Evolutionary conservation across 1,284 basidiomycete genomes (phyloP).

Genomic region (Ganoderma multipileum): DNA sequence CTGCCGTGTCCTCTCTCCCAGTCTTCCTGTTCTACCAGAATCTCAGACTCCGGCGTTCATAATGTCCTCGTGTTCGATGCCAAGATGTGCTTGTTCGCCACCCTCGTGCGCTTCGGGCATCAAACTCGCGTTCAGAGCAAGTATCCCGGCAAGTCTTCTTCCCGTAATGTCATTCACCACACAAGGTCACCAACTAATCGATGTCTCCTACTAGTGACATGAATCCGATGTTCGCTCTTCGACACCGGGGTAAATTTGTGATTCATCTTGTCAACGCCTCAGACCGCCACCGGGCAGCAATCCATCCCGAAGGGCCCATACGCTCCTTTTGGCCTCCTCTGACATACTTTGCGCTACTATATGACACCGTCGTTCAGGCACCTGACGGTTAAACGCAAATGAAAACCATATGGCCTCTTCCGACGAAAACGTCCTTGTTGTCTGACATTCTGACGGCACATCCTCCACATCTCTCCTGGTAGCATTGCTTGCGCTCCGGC

Average conservation of each 20-base stretch:
- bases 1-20: not conserved
- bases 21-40: not conserved
- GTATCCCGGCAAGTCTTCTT: not conserved
- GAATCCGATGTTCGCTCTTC: not conserved
- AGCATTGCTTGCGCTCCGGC: not conserved
- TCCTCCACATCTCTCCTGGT: not conserved
- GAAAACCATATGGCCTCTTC: constrained; percentile 1
- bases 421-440: not conserved
- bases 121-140: not conserved
- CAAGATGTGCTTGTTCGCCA: not conserved
- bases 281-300: not conserved
- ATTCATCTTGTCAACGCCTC: not conserved
- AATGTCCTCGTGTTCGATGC: not conserved
- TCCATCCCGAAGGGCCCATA: not conserved
- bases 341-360: not conserved
- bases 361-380: not conserved
- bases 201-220: not conserved
- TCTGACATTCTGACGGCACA: not conserved
- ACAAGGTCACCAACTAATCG: not conserved
- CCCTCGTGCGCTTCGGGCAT: not conserved
- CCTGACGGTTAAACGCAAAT: not conserved
- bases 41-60: not conserved
- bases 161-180: not conserved
- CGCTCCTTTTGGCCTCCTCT: not conserved
- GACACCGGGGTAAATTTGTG: not conserved